A percentile compares a stretch with the other conserved stretches of the same genome.
These are phyloP conservation scores for Rhynchosporium agropyri DNA, from an alignment of 2,329 filamentous ascomycete species.

Conservation along the genomic window DNA sequence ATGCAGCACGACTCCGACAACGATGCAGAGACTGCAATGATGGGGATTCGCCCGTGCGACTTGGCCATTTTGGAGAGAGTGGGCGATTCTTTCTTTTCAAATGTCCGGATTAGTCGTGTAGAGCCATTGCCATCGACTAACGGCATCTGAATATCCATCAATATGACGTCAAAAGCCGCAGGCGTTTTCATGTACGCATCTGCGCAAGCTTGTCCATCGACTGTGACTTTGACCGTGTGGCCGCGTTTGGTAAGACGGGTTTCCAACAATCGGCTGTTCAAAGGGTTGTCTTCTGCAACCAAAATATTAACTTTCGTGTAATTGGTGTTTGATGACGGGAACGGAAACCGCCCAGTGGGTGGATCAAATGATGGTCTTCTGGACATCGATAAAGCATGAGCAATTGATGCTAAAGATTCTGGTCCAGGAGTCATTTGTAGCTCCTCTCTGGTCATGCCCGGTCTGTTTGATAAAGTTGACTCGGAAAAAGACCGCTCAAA, in stretches of 20 bases:
- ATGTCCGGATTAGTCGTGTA: slow-evolving; percentile 30
- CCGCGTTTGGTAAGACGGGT: slow-evolving; percentile 76
- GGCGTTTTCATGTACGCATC: slow-evolving; percentile 65
- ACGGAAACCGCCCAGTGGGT: slow-evolving; percentile 20
- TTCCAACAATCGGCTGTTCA: slow-evolving; percentile 78
- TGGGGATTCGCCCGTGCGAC: slow-evolving; percentile 28
- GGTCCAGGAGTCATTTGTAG: slow-evolving; percentile 11
- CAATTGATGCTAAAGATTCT: slow-evolving; percentile 17
- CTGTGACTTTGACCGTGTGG: slow-evolving; percentile 70
- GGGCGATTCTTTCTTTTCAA: slow-evolving; percentile 18
- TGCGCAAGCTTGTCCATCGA: slow-evolving; percentile 75
- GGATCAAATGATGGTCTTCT: slow-evolving; percentile 16
- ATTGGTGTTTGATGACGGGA: slow-evolving; percentile 8
- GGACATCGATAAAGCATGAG: slow-evolving; percentile 12
- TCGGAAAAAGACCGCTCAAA: slow-evolving; percentile 17
- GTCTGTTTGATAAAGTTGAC: slow-evolving; percentile 13
- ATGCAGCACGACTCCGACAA: slow-evolving; percentile 22
- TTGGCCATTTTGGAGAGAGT: slow-evolving; percentile 8
- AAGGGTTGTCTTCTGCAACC: slow-evolving; percentile 78
- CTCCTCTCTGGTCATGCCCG: slow-evolving; percentile 7
- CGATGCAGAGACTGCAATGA: slow-evolving; percentile 34
- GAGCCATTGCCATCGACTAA: slow-evolving; percentile 28
- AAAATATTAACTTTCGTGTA: slow-evolving; percentile 52
- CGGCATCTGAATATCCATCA: slow-evolving; percentile 36
- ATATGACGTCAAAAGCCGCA: slow-evolving; percentile 29